A percentile compares a stretch with the other conserved stretches of the same genome.
phyloP scores from a whole-genome alignment of 1,284 basidiomycete species.

The Tausonia pullulans region DNA sequence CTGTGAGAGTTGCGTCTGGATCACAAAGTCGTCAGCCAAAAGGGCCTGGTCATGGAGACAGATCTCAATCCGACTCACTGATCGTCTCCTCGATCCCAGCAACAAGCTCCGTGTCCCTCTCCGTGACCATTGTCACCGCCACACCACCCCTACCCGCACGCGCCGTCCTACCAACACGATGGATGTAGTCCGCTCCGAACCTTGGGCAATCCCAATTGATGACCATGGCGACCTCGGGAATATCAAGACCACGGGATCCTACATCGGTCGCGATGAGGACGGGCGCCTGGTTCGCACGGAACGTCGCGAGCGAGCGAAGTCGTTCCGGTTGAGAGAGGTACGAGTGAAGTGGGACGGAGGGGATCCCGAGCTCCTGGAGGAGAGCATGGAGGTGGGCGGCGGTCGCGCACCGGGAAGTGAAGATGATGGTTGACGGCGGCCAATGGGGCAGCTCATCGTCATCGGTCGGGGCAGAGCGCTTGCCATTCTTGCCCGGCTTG shows the following conservation, averaged over 20 bases:
- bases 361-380: slow-evolving; percentile 66
- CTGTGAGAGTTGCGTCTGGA: slow-evolving; percentile 58
- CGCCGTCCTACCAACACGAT: slow-evolving; percentile 67
- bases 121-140: slow-evolving; percentile 89
- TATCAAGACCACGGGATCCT: slow-evolving; percentile 85
- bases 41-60: not conserved
- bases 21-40: not conserved
- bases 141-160: slow-evolving; percentile 82
- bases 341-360: slow-evolving; percentile 83
- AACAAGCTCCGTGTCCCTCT: slow-evolving; percentile 78
- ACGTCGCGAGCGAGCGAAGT: slow-evolving; percentile 69
- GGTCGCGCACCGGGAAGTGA: slow-evolving; percentile 74
- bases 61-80: slow-evolving; percentile 40
- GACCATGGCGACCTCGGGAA: slow-evolving; percentile 87
- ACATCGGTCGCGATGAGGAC: slow-evolving; percentile 92
- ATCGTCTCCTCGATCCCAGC: slow-evolving; percentile 77
- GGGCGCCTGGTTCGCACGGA: slow-evolving; percentile 76
- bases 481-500: no score
- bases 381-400: slow-evolving; percentile 79
- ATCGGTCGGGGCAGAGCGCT: slow-evolving; percentile 17
- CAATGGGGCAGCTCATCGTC: slow-evolving; percentile 39
- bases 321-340: slow-evolving; percentile 83
- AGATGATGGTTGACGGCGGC: slow-evolving; percentile 88
- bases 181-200: slow-evolving; percentile 46
- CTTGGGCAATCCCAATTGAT: slow-evolving; percentile 90